Base-by-base conservation (phyloP, 148 eudicot species). In the Drosera capensis region DNA sequence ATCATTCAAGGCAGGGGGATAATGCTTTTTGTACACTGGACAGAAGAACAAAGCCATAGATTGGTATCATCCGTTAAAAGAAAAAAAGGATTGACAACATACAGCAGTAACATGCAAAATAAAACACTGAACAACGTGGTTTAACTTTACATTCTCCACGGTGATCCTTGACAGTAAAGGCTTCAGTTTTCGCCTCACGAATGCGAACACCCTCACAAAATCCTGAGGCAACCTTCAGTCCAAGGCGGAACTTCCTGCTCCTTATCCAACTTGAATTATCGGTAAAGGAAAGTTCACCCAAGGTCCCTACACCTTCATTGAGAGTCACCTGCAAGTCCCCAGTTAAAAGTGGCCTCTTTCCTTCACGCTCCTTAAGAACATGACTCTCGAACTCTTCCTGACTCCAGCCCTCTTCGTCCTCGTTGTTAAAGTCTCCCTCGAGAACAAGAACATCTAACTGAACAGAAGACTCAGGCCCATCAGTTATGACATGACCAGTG, bases 181-280 rank as follows among this genome's bases (percentile, higher is more conserved):
- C 82, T 44, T 87, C 96, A 6, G 96, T 82, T 57, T 82, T 87
- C 14, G 94, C 96, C 54, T 79, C 96, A 19, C 80, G 85, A 34
- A 87, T 70, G 25, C 80, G 96, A 36, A 80, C 23, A 20, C 69
- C 63, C 43, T 79, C 90, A 62, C 72, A 63, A 67, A 8, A 57
- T 40, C 94, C 86, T 0, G 90, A 53, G 43, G 78, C 72, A 43
- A 74, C 78, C 63, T 62, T 79, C 25, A 87, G 67, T n/a, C 96
- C 96, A 5, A 87, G 68, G 40, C 96, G 73, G 55, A 87, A 87
- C 45, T 87, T 81, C 58, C 96, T 67, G 63, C 96, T 87, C 51
- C 96, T 69, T 37, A 87, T 79, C 96, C 96, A 87, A 59, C 96
- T 87, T 37, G 96, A 87, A 55, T 87, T 87, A 59, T 88, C 96